Conservation (phyloP, 2,329 filamentous ascomycete species). For the Elsinoe arachidis region DNA sequence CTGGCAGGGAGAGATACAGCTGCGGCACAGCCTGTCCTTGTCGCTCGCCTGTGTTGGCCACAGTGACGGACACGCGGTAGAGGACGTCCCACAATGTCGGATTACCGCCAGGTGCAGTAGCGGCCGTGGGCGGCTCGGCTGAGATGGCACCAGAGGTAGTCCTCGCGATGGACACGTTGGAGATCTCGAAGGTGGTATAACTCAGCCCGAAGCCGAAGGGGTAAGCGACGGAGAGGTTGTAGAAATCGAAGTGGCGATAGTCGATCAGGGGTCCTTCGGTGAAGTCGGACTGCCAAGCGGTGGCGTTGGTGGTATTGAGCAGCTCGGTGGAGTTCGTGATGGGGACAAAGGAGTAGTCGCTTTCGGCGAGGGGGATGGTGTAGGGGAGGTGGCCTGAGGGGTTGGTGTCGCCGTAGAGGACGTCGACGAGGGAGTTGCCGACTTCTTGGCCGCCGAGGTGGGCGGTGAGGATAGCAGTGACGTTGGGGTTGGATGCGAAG, state of each 20-base stretch:
- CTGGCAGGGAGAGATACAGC: constrained; percentile 45
- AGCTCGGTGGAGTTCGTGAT: constrained; percentile 31
- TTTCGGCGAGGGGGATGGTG: constrained; percentile 30
- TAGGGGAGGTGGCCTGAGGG: constrained; percentile 21
- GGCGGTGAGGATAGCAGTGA: constrained; percentile 35
- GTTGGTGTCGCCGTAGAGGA: constrained; percentile 33
- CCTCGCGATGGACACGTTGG: constrained; percentile 36
- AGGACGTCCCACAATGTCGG: constrained; percentile 57
- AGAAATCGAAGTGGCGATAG: constrained; percentile 44
- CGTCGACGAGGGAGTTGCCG: constrained; percentile 33
- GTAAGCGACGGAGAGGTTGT: constrained; percentile 26
- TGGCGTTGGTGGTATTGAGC: constrained; percentile 25
- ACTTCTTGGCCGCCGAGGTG: constrained; percentile 36
- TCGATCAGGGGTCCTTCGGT: constrained; percentile 46
- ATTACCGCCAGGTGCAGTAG: constrained; percentile 47
- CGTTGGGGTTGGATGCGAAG: constrained; percentile 32
- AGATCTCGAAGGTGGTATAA: constrained; percentile 28
- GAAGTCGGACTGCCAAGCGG: constrained; percentile 42
- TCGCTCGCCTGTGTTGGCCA: constrained; percentile 57
- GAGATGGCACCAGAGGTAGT: constrained; percentile 39
- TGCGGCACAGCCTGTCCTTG: constrained; percentile 41
- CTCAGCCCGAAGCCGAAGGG: constrained; percentile 32
- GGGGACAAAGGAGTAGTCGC: constrained; percentile 26
- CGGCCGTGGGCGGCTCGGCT: constrained; percentile 41
- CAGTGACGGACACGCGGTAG: constrained; percentile 55